phyloP scores from a whole-genome alignment of 495 filamentous ascomycete species.

The Hyaloscypha finlandica region DNA sequence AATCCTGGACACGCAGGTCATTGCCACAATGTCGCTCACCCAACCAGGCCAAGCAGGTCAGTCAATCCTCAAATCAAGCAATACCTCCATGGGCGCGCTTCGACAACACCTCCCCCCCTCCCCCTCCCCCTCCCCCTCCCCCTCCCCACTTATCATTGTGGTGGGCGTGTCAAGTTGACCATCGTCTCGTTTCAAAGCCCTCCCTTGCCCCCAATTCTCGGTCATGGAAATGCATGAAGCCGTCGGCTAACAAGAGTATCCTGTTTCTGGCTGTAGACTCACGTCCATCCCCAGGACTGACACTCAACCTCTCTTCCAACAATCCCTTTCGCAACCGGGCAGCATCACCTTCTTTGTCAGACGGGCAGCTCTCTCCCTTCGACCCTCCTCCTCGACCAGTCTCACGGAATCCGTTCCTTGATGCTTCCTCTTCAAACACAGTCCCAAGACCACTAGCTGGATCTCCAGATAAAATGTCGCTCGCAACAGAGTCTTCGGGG shows the following conservation, averaged over 20 bases:
- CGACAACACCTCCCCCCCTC: conserved; percentile 24
- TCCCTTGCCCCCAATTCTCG: conserved; percentile 4
- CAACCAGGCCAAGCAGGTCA: conserved; percentile 34
- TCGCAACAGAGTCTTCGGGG: conserved; percentile 46
- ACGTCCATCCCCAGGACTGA: conserved; percentile 48
- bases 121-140: conserved; percentile 25
- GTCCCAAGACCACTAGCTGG: conserved; percentile 29
- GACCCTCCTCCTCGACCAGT: conserved; percentile 66
- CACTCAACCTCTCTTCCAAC: conserved; percentile 80
- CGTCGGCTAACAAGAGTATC: conserved; percentile 31
- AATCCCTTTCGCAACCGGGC: conserved; percentile 97
- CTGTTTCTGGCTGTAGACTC: conserved; percentile 28
- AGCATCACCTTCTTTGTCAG: conserved; percentile 57
- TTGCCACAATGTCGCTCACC: conserved; percentile 34
- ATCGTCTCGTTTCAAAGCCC: conserved; percentile 29
- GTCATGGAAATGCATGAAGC: conserved; percentile 30
- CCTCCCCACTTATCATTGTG: conserved; percentile 31
- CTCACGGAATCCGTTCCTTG: conserved; percentile 92
- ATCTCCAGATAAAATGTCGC: conserved; percentile 57
- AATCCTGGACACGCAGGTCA: conserved; percentile 21
- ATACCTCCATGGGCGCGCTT: conserved; percentile 22
- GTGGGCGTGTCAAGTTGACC: conserved; percentile 29
- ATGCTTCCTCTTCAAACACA: conserved; percentile 59
- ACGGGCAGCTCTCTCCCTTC: conserved; percentile 40
- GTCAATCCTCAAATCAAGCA: conserved; percentile 21